Evolutionary conservation across 306 rosid genomes (phyloP), one percentile per base, ranked within the genome.

Genomic region (Prunus padus): DNA sequence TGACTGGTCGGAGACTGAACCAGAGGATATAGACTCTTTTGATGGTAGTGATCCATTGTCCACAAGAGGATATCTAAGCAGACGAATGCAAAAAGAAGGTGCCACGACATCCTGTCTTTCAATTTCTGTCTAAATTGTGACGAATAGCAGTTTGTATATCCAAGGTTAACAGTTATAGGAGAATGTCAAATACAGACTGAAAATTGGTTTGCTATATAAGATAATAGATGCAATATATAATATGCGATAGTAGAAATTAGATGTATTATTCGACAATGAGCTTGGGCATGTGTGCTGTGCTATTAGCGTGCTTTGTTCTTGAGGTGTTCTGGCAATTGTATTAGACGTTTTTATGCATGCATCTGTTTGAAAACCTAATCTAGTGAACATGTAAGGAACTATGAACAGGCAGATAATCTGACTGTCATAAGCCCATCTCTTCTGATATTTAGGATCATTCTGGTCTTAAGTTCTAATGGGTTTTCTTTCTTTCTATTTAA

Each of bases 61-160:
- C 25, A 71, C 77, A 74, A 90, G 77, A 82, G 99, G 99, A 52
- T 93, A 92, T 60, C 86, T 96, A 79, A 96, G 99, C 78, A 89
- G 88, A 60, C 87, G 99, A 75, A 96, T 96, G 99, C 97, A 85
- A 84, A 96, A 96, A 86, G 97, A 88, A 92, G 99, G 99, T 96
- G 49, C 26, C 12, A 54, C 23, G 30, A 13, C 72, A 74, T 86
- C 70, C 71, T 30, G 9, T 81, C 33, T 40, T 62, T 26, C 70
- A 20, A 18, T 84, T 82, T 65, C 42, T 74, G 49, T 71, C n/a
- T 63, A 49, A 44, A n/a, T 74, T 57, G 23, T 78, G 69, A 76
- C n/a, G 83, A 82, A 61, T 40, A 20, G 67, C 70, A 28, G 16
- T 71, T 5, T 57, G 26, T 26, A 22, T 67, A 46, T 50, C 65